Percentiles rank a stretch among this genome's conserved stretches.
Evolutionary conservation across 75 land plant genomes (phyloP).

Genomic region (Azolla pinnata): DNA sequence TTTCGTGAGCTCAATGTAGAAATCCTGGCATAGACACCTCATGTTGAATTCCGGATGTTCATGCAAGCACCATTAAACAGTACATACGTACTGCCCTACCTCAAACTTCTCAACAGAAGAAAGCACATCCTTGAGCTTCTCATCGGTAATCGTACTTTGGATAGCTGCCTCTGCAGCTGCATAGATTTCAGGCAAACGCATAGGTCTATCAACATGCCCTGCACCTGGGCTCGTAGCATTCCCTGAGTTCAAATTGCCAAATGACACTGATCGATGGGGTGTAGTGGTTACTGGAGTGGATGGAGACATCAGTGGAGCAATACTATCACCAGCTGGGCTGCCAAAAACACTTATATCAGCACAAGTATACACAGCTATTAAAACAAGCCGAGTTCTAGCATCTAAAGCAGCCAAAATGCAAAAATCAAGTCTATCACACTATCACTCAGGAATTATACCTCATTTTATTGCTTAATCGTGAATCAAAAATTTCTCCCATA

Average conservation of each 20-base stretch:
- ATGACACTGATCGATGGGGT: conserved; percentile 37
- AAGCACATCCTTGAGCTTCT: conserved; percentile 48
- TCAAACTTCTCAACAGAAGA: conserved; percentile 69
- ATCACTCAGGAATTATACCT: conserved; percentile 18
- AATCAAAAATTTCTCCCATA: conserved; percentile 52
- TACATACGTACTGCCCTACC: too few relatives aligned
- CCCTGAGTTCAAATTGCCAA: conserved; percentile 48
- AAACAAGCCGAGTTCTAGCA: background rate
- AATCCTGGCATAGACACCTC: conserved; percentile 53
- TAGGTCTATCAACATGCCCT: conserved; percentile 55
- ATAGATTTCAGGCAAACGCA: conserved; percentile 78
- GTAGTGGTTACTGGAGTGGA: conserved; percentile 17
- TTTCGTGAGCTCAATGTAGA: conserved; percentile 80
- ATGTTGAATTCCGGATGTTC: too few relatives aligned
- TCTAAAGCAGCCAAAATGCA: background rate
- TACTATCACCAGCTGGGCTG: conserved; percentile 69
- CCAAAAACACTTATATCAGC: conserved; percentile 13
- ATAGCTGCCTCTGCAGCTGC: conserved; percentile 88
- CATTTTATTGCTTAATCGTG: conserved; percentile 25
- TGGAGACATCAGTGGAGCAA: conserved; percentile 25
- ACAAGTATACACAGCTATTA: background rate
- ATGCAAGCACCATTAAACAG: too few relatives aligned
- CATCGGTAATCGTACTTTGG: conserved; percentile 47
- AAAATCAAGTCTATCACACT: background rate
- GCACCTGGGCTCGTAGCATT: conserved; percentile 31